Base-by-base conservation (phyloP, 192 early-diverging fungal species). In the Podila verticillata region DNA sequence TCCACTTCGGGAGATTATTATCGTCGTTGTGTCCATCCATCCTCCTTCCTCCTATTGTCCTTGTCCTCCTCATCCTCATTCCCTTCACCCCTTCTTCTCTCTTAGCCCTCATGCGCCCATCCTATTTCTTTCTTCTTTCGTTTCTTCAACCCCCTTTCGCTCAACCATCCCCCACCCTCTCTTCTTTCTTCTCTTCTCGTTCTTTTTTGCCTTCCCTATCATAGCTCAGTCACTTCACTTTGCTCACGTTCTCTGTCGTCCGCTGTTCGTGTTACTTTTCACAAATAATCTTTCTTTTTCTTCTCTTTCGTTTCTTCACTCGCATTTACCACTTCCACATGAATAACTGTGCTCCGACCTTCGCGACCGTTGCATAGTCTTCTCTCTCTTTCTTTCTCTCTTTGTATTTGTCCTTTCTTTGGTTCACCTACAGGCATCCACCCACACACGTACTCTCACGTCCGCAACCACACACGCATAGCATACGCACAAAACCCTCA, bases 111-210 rank as follows among this genome's bases (percentile, higher is more conserved):
- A 54, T 54, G 39, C 39, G 39, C 51, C 24, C 51, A 54, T 54
- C 35, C 65, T 56, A 51, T 49, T 32, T 57, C 59, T 44, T 51
- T 70, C 24, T 35, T 30, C 58, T 48, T 73, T 54, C 34, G 17
- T 32, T 32, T 65, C 47, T 56, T 28, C 26, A 36, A 32, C 57
- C 36, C 29, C 57, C 24, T 29, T 30, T 30, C 29, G 9, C 47
- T 39, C 57, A 26, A 34, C 22, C 32, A 19, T 5, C 57, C 13
- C 24, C 57, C 39, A 32, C 15, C 3, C 56, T 19, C 20, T 34
- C 8, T 36, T 39, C 24, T 36, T 26, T 31, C 19, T 28, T 20
- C 31, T 35, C 48, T 48, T n/a, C 31, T 58, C n/a, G 29, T 19
- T 22, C 29, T 19, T 30, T n/a, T 49, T 28, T 61, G n/a, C 20